These are phyloP conservation scores for Eucalyptus regnans DNA, from an alignment of 345 rosid species.

Conservation along the genomic window DNA sequence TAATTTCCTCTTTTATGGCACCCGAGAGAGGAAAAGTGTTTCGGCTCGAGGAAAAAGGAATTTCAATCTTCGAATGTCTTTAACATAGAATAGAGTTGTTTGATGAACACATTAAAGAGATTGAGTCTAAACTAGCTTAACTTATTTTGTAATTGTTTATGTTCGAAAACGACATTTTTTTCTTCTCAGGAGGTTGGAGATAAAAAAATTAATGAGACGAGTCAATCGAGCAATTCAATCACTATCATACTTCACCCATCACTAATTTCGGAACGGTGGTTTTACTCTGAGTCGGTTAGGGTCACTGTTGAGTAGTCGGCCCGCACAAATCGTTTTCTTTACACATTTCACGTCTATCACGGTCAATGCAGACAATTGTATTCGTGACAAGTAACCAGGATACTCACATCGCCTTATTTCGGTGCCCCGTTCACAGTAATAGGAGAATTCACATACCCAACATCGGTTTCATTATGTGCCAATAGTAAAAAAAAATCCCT, in stretches of 20 bases:
- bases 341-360: neutral
- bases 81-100: neutral
- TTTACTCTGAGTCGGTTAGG: neutral
- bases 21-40: neutral
- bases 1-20: neutral
- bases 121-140: neutral
- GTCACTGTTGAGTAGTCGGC: accelerated
- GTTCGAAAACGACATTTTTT: neutral
- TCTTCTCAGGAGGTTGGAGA: accelerated
- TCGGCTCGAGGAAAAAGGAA: neutral
- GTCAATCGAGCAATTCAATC: neutral
- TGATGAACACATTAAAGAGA: neutral
- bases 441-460: too few species aligned
- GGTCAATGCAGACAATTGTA: accelerated
- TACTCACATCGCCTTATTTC: too few species aligned
- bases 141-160: neutral
- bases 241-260: neutral
- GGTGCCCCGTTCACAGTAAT: too few species aligned
- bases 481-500: too few species aligned
- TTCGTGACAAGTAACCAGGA: neutral
- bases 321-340: neutral
- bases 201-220: neutral
- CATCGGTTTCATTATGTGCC: too few species aligned
- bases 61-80: neutral
- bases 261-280: accelerated